phyloP scores from a whole-genome alignment of 2,329 filamentous ascomycete species.

The Apiospora hydei region DNA sequence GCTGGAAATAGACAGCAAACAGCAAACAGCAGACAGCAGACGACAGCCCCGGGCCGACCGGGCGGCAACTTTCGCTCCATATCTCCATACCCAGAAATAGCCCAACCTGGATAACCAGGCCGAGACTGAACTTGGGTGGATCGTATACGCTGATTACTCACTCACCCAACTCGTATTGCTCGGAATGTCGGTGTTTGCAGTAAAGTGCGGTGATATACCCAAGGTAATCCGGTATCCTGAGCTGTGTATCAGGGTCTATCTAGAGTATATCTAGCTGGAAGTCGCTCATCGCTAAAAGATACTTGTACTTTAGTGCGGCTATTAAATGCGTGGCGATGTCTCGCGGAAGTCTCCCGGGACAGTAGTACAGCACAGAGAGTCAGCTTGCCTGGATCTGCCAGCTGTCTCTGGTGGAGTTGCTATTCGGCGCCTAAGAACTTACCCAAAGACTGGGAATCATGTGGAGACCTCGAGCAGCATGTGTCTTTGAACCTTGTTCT shows the following conservation, averaged over 20 bases:
- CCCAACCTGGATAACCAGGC: not conserved
- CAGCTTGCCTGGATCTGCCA: not conserved
- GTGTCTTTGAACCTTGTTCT: not conserved
- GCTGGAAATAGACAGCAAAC: not conserved
- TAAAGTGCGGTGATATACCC: not conserved
- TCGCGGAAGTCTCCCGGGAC: not conserved
- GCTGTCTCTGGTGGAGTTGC: not conserved
- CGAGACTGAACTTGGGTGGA: not conserved
- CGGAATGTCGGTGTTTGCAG: not conserved
- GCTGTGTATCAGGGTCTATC: not conserved
- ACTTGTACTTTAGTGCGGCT: not conserved
- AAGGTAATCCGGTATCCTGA: not conserved
- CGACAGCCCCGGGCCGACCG: not conserved
- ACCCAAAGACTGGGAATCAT: not conserved
- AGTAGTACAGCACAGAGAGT: not conserved
- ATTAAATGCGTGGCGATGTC: not conserved
- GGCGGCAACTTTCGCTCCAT: slow-evolving; percentile 6
- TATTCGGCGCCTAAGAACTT: not conserved
- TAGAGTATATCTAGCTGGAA: not conserved
- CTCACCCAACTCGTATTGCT: not conserved
- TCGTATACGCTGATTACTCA: not conserved
- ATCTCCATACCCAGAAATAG: not conserved
- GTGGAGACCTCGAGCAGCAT: not conserved
- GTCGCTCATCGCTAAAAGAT: not conserved
- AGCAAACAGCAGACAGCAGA: not conserved